phyloP scores from a whole-genome alignment of 2,329 filamentous ascomycete species.

The Leptographium galeiforme region DNA sequence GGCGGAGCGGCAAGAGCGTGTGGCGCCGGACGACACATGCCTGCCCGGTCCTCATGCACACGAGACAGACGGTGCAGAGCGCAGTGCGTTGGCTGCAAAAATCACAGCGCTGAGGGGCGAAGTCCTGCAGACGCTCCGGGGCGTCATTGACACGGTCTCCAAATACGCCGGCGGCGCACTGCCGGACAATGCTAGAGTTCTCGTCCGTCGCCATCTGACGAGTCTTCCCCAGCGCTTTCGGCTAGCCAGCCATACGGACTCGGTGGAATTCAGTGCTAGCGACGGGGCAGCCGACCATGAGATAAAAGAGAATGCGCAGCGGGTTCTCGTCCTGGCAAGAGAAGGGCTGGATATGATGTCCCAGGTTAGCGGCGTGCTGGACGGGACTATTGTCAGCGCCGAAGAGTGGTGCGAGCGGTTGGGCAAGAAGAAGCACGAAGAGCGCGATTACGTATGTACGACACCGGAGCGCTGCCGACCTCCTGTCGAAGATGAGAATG shows the following conservation, averaged over 20 bases:
- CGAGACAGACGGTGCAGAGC: slow-evolving; percentile 17
- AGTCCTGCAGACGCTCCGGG: slow-evolving; percentile 65
- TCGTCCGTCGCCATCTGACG: slow-evolving; percentile 74
- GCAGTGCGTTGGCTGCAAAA: slow-evolving; percentile 39
- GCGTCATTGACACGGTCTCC: slow-evolving; percentile 72
- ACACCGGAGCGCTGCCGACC: too few species aligned
- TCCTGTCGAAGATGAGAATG: neutral
- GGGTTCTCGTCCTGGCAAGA: slow-evolving; percentile 72
- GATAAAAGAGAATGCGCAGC: slow-evolving; percentile 49
- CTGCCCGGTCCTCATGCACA: neutral
- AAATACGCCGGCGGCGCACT: slow-evolving; percentile 84
- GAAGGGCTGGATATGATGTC: slow-evolving; percentile 91
- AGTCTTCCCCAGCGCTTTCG: slow-evolving; percentile 70
- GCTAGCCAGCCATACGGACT: slow-evolving; percentile 41
- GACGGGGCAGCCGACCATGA: slow-evolving; percentile 17
- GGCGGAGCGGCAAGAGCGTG: neutral
- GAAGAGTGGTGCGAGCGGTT: slow-evolving; percentile 82
- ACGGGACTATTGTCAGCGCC: slow-evolving; percentile 79
- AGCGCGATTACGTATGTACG: slow-evolving; percentile 1
- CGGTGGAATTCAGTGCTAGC: slow-evolving; percentile 11
- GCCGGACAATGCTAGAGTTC: slow-evolving; percentile 71
- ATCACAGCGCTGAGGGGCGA: slow-evolving; percentile 58
- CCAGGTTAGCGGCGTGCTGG: slow-evolving; percentile 76
- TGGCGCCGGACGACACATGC: neutral
- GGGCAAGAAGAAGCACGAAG: slow-evolving; percentile 33